Evolutionary conservation across 1,139 yeast genomes (phyloP).

Genomic region (Saccharomyces hybrid): DNA sequence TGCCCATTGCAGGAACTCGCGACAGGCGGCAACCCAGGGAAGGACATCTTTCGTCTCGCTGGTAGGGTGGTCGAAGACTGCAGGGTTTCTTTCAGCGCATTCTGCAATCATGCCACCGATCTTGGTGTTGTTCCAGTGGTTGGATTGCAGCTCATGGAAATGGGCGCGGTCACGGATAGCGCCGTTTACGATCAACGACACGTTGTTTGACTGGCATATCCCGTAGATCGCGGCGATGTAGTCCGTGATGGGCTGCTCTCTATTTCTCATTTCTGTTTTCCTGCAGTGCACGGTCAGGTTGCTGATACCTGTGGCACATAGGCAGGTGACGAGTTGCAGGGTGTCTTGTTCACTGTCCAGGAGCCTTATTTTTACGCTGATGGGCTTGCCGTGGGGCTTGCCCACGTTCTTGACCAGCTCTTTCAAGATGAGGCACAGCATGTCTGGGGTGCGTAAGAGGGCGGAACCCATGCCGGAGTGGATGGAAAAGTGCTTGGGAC

Average conservation of each 20-base stretch:
- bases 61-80: conserved; percentile 45
- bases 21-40: conserved; percentile 49
- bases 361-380: conserved; percentile 82
- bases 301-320: conserved; percentile 73
- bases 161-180: conserved; percentile 54
- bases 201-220: conserved; percentile 54
- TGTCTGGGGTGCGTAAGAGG: conserved; percentile 69
- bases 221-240: conserved; percentile 55
- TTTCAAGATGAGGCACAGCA: conserved; percentile 57
- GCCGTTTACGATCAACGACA: conserved; percentile 77
- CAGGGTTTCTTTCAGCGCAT: conserved; percentile 78
- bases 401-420: conserved; percentile 76
- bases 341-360: conserved; percentile 59
- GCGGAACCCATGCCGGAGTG: conserved; percentile 99
- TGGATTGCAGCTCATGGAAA: conserved; percentile 42
- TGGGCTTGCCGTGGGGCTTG: conserved; percentile 63
- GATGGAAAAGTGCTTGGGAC: conserved; percentile 83
- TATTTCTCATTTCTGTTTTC: conserved; percentile 79
- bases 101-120: conserved; percentile 91
- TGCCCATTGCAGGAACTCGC: conserved; percentile 53
- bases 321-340: conserved; percentile 47
- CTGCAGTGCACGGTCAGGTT: conserved; percentile 89
- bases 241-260: conserved; percentile 67
- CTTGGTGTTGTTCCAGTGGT: conserved; percentile 40
- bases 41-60: conserved; percentile 34